phyloP scores from a whole-genome alignment of 2,329 filamentous ascomycete species.

The Xylariales sp. region DNA sequence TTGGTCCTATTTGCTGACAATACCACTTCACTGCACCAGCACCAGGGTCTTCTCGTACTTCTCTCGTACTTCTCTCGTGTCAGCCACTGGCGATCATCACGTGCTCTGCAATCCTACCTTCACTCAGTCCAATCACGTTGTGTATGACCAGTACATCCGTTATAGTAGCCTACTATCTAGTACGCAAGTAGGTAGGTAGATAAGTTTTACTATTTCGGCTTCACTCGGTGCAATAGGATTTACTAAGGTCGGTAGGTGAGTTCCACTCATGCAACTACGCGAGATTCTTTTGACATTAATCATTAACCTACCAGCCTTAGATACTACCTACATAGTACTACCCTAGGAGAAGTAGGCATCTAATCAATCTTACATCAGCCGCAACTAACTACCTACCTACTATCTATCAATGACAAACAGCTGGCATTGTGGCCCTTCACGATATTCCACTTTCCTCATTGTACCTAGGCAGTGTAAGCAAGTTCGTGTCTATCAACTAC shows the following conservation, averaged over 20 bases:
- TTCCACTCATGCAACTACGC: background rate
- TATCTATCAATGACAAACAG: background rate
- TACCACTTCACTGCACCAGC: too few relatives aligned
- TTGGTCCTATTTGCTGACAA: background rate
- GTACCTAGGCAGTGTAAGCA: background rate
- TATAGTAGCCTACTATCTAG: too few relatives aligned
- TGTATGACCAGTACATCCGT: background rate
- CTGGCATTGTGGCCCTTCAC: background rate
- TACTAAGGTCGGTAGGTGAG: background rate
- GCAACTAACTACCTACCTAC: background rate
- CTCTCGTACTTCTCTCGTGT: conserved; percentile 1
- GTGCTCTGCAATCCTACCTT: conserved; percentile 5
- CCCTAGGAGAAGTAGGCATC: background rate
- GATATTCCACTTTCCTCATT: background rate
- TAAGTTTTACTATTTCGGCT: background rate
- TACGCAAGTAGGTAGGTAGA: background rate
- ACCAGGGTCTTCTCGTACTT: background rate
- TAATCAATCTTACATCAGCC: conserved; percentile 24
- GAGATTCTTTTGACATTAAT: background rate
- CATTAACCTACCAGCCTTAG: too few relatives aligned
- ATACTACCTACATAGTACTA: background rate
- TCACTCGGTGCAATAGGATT: background rate
- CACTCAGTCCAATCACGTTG: conserved; percentile 11
- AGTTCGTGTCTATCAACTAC: too few relatives aligned
- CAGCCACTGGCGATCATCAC: conserved; percentile 19